Base-by-base conservation (phyloP, 2,329 filamentous ascomycete species). In the Sordariomycetes sp. region DNA sequence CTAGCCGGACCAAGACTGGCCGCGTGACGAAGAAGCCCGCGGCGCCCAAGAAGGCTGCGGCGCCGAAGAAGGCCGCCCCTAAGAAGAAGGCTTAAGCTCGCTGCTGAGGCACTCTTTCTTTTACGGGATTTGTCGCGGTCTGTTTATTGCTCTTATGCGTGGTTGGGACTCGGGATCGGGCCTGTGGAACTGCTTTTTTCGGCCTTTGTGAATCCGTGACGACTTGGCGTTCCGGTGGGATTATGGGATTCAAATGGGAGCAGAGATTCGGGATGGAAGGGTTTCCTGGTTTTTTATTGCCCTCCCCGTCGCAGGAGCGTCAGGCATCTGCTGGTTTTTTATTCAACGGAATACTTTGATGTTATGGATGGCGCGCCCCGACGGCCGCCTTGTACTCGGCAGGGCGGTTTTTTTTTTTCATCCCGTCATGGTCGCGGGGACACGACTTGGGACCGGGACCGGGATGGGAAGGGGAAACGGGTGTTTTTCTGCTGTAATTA, bases 1-100 rank as follows among this genome's bases (percentile, higher is more conserved):
- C 65, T 57, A 50, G n/a, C 46, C 20, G 22, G 55, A 65, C 66
- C 37, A 69, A 70, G 65, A 66, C 67, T 54, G 62, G 62, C 63
- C 58, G 60, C 62, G 61, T 59, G 8, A 61, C 62, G 59, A 68
- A 69, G 65, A 60, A 63, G 25, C 54, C 62, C 35, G 58, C 62
- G 50, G 60, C 65, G 24, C 66, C 68, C 62, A 67, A 67, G 64
- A 61, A 62, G 35, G 58, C 61, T 50, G 62, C 64, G 34, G 59
- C 60, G 32, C 48, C 75, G 34, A 59, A 58, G 20, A 64, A 64
- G 63, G 58, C 59, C 20, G 61, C 58, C 20, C 53, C 61, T 8
- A 57, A 60, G 57, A 62, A 66, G 62, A 62, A 62, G 50, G 61
- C 55, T 20, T 51, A 57, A 32, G 35, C 46, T 51, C 3, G 24